Evolutionary conservation across 2,329 filamentous ascomycete genomes (phyloP).

Genomic region (Annulohypoxylon truncatum): DNA sequence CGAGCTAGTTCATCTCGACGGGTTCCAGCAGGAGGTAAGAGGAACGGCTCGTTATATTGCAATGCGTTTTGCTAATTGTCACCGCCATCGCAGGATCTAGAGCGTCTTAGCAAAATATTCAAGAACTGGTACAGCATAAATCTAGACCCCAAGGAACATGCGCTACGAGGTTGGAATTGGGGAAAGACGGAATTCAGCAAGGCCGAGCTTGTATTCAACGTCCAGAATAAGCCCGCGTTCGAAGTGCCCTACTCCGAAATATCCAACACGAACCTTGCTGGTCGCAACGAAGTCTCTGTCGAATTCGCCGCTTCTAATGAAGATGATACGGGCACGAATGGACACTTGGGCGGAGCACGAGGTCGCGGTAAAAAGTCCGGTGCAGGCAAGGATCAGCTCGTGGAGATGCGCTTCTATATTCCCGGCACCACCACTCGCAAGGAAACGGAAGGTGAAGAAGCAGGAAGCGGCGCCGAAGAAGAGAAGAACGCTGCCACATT

Average conservation of each 20-base stretch:
- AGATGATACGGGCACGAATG: slow-evolving; percentile 78
- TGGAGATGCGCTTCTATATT: slow-evolving; percentile 99
- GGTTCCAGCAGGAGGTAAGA: slow-evolving; percentile 81
- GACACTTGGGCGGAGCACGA: slow-evolving; percentile 76
- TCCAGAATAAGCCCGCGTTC: slow-evolving; percentile 95
- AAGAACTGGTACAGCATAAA: slow-evolving; percentile 98
- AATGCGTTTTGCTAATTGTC: slow-evolving; percentile 9
- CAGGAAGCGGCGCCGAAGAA: slow-evolving; percentile 75
- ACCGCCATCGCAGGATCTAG: slow-evolving; percentile 70
- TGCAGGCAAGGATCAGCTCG: slow-evolving; percentile 89
- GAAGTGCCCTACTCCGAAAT: slow-evolving; percentile 98
- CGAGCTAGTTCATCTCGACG: slow-evolving; percentile 91
- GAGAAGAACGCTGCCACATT: slow-evolving; percentile 95
- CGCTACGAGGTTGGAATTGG: slow-evolving; percentile 98
- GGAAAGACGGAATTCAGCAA: slow-evolving; percentile 98
- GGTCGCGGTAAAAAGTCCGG: slow-evolving; percentile 89
- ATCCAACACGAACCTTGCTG: slow-evolving; percentile 95
- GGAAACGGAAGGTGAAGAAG: slow-evolving; percentile 78
- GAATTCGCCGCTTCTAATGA: slow-evolving; percentile 84
- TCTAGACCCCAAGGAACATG: slow-evolving; percentile 92
- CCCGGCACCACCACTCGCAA: slow-evolving; percentile 88
- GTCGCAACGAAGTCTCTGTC: slow-evolving; percentile 96
- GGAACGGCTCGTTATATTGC: not conserved
- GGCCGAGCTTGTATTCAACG: slow-evolving; percentile 94
- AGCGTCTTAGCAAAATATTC: slow-evolving; percentile 90